Evolutionary conservation across 495 filamentous ascomycete genomes (phyloP), one percentile per base, ranked within the genome.

Genomic region (Hypoxylon trugodes): DNA sequence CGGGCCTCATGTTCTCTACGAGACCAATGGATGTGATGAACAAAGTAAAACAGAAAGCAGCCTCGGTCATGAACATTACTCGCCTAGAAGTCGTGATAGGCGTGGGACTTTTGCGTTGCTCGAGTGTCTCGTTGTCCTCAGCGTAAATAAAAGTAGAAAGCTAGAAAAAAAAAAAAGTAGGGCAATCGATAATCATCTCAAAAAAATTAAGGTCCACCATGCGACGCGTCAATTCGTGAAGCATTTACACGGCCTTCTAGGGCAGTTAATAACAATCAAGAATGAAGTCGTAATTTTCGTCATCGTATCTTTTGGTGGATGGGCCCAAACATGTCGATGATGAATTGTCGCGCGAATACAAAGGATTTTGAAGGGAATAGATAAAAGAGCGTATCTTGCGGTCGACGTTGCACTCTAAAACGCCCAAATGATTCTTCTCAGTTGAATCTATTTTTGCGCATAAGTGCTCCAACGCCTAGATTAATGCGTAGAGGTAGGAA

Each of bases 241-340:
- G 65, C 68, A 67, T 71, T 69, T 69, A 71, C 69, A 71, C 62
- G 59, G 61, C 65, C 65, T 43, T 65, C 25, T 59, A 32, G 18
- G 59, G 59, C 56, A 54, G 64, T 75, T 76, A 73, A 68, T 66
- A 74, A 74, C 59, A 67, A 68, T 68, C 54, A 73, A 74, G 66
- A 69, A 67, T 68, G 68, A 65, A 70, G 72, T 77, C 75, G 71
- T 77, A 68, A 79, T 70, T 67, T 66, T 77, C 74, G 66, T 76
- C 65, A 75, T 66, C 69, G 66, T 69, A 62, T 70, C 66, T 68
- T 69, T 52, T 61, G 62, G 41, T 62, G 61, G 52, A 64, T 64
- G 46, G 42, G 66, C 59, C 68, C 61, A 66, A 61, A 47, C 47
- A 71, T 67, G 69, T 35, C 57, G 46, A 72, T 69, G 73, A 68